Base-by-base conservation (phyloP, 2,329 filamentous ascomycete genomes). In the Neoascochyta sp. region DNA sequence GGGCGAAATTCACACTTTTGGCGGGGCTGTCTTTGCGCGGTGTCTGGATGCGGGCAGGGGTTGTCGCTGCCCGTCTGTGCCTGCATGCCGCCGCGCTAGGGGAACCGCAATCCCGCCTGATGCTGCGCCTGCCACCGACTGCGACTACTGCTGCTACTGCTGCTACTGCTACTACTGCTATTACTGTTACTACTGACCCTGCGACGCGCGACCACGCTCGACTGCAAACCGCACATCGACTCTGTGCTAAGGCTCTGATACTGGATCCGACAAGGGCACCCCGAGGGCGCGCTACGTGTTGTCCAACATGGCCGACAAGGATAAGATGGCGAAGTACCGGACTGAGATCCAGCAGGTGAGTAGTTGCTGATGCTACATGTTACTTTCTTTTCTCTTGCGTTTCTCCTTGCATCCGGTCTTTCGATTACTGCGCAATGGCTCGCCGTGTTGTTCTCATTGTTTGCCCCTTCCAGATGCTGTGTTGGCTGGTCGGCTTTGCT, bases 291-390 rank as follows among this genome's bases (percentile, higher is more conserved):
- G n/a, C n/a, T n/a, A n/a, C n/a, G n/a, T n/a, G n/a, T n/a, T n/a
- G 4, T 16, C 12, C 51, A 50, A 23, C 43, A 89, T 87, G 83
- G 74, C 80, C 48, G 85, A 92, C 65, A 76, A 78, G 48, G 85
- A 92, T 64, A 76, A 75, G 61, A 76, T 76, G 53, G 80, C 77
- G 64, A 96, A 95, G 66, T 98, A 96, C 66, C 81, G 89, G 63
- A 88, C 93, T 70, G 92, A 98, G 74, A 98, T 98, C 68, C 92
- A 95, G 67, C 90, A 93, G 83, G 86, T 89, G 62, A 68, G 81
- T 66, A 20, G 11, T 23, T 28, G 10, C n/a, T n/a, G n/a, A n/a
- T n/a, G n/a, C n/a, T n/a, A n/a, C n/a, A n/a, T n/a, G n/a, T n/a
- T n/a, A 10, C 7, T 39, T 27, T 22, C 22, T 31, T 20, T 29